Conservation (phyloP, 805 yeast species). For the Cyberlindnera japonica region DNA sequence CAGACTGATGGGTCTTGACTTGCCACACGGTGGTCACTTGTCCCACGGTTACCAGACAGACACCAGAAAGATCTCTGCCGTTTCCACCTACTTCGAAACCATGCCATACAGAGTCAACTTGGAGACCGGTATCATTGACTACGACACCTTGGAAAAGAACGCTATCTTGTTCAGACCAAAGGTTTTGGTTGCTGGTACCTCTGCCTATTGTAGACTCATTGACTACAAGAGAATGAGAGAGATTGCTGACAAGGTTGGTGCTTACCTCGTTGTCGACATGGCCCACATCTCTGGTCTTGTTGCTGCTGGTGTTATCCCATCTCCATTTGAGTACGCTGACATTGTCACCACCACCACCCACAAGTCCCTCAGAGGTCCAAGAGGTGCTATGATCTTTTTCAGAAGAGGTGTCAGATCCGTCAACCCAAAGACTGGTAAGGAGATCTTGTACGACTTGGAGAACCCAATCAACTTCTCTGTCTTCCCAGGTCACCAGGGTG, state of each 20-base stretch:
- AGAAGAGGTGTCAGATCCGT: constrained; percentile 88
- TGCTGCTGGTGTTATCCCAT: constrained; percentile 92
- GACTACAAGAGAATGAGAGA: constrained; percentile 96
- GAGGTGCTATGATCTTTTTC: constrained; percentile 99
- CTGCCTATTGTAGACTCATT: constrained; percentile 94
- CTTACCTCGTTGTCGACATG: constrained; percentile 95
- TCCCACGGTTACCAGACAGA: constrained; percentile 98
- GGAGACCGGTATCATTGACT: constrained; percentile 92
- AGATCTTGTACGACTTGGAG: constrained; percentile 82
- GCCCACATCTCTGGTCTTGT: constrained; percentile 97
- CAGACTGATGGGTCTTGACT: constrained; percentile 95
- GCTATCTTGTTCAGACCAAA: constrained; percentile 94
- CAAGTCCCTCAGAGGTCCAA: constrained; percentile 98
- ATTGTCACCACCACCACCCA: constrained; percentile 98
- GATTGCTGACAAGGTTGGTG: constrained; percentile 96
- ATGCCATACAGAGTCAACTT: constrained; percentile 96
- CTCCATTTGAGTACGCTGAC: constrained; percentile 96
- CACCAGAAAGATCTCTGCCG: constrained; percentile 88
- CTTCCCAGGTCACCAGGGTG: constrained; percentile 99
- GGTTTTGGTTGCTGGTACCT: constrained; percentile 95
- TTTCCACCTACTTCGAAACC: constrained; percentile 95
- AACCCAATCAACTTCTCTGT: constrained; percentile 92
- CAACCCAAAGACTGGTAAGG: constrained; percentile 74
- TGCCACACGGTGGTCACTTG: constrained; percentile 98
- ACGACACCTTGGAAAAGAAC: constrained; percentile 88